Evolutionary conservation across 1,139 yeast species (phyloP), one percentile per base, ranked within the genome.

Genomic region (Candida dubliniensis): DNA sequence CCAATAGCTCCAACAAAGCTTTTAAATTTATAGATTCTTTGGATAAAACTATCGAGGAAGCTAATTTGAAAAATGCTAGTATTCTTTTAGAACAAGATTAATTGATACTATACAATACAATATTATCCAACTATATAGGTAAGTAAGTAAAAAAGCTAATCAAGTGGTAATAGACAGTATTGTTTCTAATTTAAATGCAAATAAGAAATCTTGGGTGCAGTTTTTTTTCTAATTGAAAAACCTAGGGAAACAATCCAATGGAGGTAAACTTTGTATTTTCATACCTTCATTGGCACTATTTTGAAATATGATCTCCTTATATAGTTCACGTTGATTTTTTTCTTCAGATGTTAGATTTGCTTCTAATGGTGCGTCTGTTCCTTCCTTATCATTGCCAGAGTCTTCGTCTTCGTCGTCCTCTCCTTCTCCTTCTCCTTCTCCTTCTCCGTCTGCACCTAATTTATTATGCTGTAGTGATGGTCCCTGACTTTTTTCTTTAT

Each of bases 1-100:
- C 93, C 50, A 76, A 80, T 33, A 70, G 87, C 36, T 81, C 90
- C 9, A 76, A 81, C 57, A 80, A 82, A 44, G 72, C 95, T 26
- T 77, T 77, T 42, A 85, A 86, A 58, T 71, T 93, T 43, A 73
- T 85, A 23, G 81, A 78, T 1, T 74, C 77, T 36, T 62, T 87
- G 42, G 81, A 79, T 40, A 56, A 66, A 48, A 77, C 89, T 1
- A 76, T 93, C n/a, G 82, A 74, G 40, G 87, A 80, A 5, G 88
- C 93, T 0, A 90, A 88, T 1, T 74, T 95, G 51, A 81, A 82
- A 58, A 93, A 90, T 61, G 90, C 96, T 35, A 84, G 91, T 42
- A 69, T 93, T 11, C 67, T 90, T 46, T 73, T 91, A 38, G 98
- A 93, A 55, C 64, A 63, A 46, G 70, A 66, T 33, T 64, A 53